Conservation (phyloP, 768 basidiomycete species). For the Kwoniella sp. region DNA sequence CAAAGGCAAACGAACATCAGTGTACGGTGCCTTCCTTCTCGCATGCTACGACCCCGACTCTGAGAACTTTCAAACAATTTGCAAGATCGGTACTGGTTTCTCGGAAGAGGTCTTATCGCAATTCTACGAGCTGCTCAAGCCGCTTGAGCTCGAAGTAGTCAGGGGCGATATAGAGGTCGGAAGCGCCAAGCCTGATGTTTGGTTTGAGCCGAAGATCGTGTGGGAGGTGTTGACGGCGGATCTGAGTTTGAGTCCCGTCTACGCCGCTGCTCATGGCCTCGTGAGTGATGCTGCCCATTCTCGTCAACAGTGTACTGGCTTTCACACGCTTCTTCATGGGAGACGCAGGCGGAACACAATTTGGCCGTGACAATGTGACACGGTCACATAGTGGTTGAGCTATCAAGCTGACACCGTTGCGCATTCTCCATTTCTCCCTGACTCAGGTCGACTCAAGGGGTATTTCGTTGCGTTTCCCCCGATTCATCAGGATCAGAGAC, state of each 20-base stretch:
- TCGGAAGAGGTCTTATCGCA: conserved; percentile 82
- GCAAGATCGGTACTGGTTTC: conserved; percentile 99
- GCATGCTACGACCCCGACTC: conserved; percentile 94
- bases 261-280: conserved; percentile 51
- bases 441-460: conserved; percentile 72
- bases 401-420: conserved; percentile 14
- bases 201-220: conserved; percentile 95
- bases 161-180: conserved; percentile 82
- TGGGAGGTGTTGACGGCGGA: conserved; percentile 99
- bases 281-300: conserved; percentile 27
- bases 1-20: conserved; percentile 94
- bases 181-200: conserved; percentile 92
- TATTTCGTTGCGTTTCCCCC: conserved; percentile 92
- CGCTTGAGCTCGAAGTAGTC: conserved; percentile 64
- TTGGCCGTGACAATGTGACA: too few relatives aligned
- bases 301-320: conserved; percentile 5
- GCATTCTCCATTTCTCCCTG: background rate
- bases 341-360: too few relatives aligned
- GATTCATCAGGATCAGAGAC: conserved; percentile 87
- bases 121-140: conserved; percentile 76
- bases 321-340: too few relatives aligned
- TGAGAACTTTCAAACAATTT: conserved; percentile 94
- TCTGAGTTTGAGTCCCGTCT: conserved; percentile 87
- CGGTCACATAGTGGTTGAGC: too few relatives aligned
- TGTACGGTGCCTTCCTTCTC: conserved; percentile 96